Evolutionary conservation across 371 early-diverging fungal species (phyloP).

Genomic region (Apophysomyces variabilis): DNA sequence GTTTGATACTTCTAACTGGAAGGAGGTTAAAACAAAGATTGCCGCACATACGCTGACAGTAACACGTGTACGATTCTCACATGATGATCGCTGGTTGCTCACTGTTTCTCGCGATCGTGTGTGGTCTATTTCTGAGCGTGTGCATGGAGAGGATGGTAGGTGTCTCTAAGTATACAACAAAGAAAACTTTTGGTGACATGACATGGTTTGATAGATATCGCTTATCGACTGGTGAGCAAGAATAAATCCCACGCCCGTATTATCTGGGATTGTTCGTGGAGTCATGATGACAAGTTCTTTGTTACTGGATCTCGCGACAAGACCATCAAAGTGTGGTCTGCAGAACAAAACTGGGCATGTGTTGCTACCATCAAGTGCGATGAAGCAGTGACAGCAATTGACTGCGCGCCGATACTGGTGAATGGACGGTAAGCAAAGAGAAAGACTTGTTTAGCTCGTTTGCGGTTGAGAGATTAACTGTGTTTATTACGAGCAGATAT

Average conservation of each 20-base stretch:
- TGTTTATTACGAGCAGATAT: constrained; percentile 53
- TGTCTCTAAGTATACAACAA: constrained; percentile 14
- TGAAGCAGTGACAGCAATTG: constrained; percentile 83
- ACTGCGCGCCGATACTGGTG: constrained; percentile 63
- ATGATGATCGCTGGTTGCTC: constrained; percentile 71
- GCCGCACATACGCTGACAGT: constrained; percentile 87
- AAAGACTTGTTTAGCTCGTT: background rate
- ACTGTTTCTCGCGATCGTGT: constrained; percentile 91
- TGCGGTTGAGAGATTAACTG: constrained; percentile 4
- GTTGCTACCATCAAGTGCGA: constrained; percentile 69
- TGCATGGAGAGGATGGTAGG: constrained; percentile 37
- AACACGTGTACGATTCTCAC: constrained; percentile 82
- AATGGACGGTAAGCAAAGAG: constrained; percentile 41
- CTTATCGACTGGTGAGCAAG: constrained; percentile 62
- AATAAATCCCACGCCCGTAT: constrained; percentile 93
- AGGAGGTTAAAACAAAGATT: constrained; percentile 64
- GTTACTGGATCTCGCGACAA: constrained; percentile 95
- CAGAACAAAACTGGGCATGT: constrained; percentile 35
- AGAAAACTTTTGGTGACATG: background rate
- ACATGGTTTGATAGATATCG: constrained; percentile 28
- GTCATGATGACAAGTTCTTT: constrained; percentile 78
- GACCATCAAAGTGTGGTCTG: constrained; percentile 80
- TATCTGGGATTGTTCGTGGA: constrained; percentile 92
- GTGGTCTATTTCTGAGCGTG: constrained; percentile 80
- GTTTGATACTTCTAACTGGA: constrained; percentile 76